Conservation (phyloP, 1,139 yeast genomes). For the Taphrina wiesneri region DNA sequence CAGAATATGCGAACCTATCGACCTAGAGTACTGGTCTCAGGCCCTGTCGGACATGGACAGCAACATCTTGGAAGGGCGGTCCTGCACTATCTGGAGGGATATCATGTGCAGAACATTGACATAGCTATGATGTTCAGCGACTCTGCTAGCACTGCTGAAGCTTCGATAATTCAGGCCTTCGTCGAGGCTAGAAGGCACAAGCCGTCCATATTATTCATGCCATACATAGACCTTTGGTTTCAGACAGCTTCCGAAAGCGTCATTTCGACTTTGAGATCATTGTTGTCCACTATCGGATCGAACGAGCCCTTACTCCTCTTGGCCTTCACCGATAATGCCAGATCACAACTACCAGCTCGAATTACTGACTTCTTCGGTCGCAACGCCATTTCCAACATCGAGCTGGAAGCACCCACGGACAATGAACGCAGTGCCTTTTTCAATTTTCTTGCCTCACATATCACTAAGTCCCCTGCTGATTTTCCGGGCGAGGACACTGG, state of each 20-base stretch:
- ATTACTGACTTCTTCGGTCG: slow-evolving; percentile 57
- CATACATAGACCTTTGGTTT: slow-evolving; percentile 79
- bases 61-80: slow-evolving; percentile 82
- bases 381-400: slow-evolving; percentile 53
- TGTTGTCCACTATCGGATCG: slow-evolving; percentile 67
- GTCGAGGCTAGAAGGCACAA: slow-evolving; percentile 87
- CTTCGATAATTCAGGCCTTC: slow-evolving; percentile 78
- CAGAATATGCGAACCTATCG: slow-evolving; percentile 70
- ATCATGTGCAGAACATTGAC: slow-evolving; percentile 83
- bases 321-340: slow-evolving; percentile 66
- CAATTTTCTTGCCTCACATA: slow-evolving; percentile 55
- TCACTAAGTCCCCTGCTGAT: slow-evolving; percentile 65
- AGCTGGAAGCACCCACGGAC: slow-evolving; percentile 50
- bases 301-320: slow-evolving; percentile 75
- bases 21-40: slow-evolving; percentile 76
- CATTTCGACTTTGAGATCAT: slow-evolving; percentile 67
- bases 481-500: slow-evolving; percentile 48
- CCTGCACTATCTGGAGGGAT: slow-evolving; percentile 81
- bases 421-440: slow-evolving; percentile 60
- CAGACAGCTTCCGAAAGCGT: slow-evolving; percentile 68
- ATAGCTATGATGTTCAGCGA: slow-evolving; percentile 77
- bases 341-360: slow-evolving; percentile 46
- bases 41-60: slow-evolving; percentile 83
- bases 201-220: slow-evolving; percentile 82
- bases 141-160: slow-evolving; percentile 74